Evolutionary conservation across 164 flowering plant species (phyloP).

Genomic region (Kalanchoe fedtschenkoi): DNA sequence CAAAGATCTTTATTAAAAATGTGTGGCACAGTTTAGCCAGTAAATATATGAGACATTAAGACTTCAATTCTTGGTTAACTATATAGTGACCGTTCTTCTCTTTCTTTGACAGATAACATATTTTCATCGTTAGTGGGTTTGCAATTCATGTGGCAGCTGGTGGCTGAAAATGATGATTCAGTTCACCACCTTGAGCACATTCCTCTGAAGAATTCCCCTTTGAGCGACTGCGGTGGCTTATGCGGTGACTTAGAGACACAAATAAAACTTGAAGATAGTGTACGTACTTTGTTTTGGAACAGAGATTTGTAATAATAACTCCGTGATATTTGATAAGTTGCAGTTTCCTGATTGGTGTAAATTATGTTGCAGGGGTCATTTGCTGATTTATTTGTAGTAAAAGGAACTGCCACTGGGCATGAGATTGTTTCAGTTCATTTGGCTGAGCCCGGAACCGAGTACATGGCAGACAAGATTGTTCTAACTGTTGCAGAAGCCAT

Average conservation of each 20-base stretch:
- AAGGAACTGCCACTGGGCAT: slow-evolving; percentile 73
- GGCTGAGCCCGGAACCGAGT: slow-evolving; percentile 51
- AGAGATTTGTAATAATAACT: not conserved
- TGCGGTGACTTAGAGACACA: slow-evolving; percentile 75
- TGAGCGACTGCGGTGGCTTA: slow-evolving; percentile 78
- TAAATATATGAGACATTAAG: not conserved
- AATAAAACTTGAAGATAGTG: slow-evolving; percentile 69
- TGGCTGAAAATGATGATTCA: slow-evolving; percentile 44
- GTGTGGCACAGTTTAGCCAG: not conserved
- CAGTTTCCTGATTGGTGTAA: no score
- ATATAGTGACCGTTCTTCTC: no score
- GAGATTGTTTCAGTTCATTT: slow-evolving; percentile 71
- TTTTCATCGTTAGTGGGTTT: slow-evolving; percentile 88
- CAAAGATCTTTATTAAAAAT: not conserved
- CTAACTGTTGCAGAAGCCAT: slow-evolving; percentile 92
- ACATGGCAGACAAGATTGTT: slow-evolving; percentile 55
- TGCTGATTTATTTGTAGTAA: slow-evolving; percentile 68
- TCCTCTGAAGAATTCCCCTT: slow-evolving; percentile 78
- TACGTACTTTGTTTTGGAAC: slow-evolving; percentile 22
- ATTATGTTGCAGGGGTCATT: slow-evolving; percentile 55
- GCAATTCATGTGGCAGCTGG: slow-evolving; percentile 69
- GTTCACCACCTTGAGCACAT: slow-evolving; percentile 75
- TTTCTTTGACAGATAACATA: slow-evolving; percentile 84
- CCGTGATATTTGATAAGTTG: no score
- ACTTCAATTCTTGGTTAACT: not conserved